Evolutionary conservation across 352 stramenopile genomes (phyloP).

Genomic region (Pythium myriotylum): DNA sequence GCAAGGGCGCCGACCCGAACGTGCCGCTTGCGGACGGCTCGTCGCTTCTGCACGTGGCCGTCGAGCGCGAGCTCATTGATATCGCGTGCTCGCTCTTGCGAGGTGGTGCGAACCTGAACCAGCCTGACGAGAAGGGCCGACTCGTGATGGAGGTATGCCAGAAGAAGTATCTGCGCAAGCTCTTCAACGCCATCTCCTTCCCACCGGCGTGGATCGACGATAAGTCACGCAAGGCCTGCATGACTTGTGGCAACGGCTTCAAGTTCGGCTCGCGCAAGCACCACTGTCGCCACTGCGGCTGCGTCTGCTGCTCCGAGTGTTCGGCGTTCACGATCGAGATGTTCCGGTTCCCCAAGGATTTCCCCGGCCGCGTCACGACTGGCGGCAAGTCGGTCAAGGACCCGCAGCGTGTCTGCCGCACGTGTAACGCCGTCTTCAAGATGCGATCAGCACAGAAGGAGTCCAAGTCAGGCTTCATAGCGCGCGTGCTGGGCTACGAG

Average conservation of each 20-base stretch:
- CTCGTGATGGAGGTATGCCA: constrained; percentile 78
- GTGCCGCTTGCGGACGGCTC: constrained; percentile 80
- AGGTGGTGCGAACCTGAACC: constrained; percentile 73
- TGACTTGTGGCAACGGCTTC: constrained; percentile 71
- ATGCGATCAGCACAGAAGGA: constrained; percentile 81
- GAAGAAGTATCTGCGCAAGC: constrained; percentile 82
- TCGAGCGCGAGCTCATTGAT: constrained; percentile 82
- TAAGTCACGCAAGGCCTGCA: constrained; percentile 70
- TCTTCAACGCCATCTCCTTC: constrained; percentile 75
- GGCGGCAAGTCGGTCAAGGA: constrained; percentile 77
- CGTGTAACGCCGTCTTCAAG: constrained; percentile 87
- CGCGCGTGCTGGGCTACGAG: constrained; percentile 80
- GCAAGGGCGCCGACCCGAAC: constrained; percentile 65
- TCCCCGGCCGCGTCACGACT: constrained; percentile 63
- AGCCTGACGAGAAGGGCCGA: constrained; percentile 66
- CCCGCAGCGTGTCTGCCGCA: constrained; percentile 79
- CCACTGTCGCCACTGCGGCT: constrained; percentile 85
- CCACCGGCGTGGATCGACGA: constrained; percentile 83
- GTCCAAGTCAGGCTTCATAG: constrained; percentile 85
- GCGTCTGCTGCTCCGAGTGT: constrained; percentile 86
- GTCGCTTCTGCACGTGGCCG: constrained; percentile 79
- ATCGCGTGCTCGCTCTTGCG: constrained; percentile 74
- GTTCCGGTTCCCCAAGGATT: constrained; percentile 84
- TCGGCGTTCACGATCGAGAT: constrained; percentile 79
- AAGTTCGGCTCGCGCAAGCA: constrained; percentile 82